Percentiles rank a stretch among this genome's conserved stretches.
These are phyloP conservation scores for Eutypella sp. DNA, from an alignment of 2,329 filamentous ascomycete species.

Conservation along the genomic window DNA sequence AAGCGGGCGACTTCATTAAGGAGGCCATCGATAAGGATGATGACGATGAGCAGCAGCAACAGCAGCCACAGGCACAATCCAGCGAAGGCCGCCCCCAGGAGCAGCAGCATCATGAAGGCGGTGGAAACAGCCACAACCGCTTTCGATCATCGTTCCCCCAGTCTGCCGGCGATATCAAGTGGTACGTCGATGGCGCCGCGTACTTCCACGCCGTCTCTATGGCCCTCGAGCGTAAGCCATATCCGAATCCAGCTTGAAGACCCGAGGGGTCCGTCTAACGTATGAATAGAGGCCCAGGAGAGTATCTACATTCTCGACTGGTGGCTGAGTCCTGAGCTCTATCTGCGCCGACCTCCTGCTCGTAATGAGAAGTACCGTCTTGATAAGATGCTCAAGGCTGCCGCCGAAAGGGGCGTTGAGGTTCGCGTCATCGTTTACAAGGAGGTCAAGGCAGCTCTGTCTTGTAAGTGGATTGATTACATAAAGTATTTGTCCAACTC, in stretches of 20 bases:
- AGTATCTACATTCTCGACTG: constrained; percentile 83
- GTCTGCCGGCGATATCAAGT: constrained; percentile 72
- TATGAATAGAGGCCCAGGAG: constrained; percentile 56
- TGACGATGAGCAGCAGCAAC: constrained; percentile 6
- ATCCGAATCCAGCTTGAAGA: neutral
- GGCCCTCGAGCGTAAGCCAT: constrained; percentile 59
- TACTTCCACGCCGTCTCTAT: constrained; percentile 83
- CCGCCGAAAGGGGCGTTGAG: constrained; percentile 77
- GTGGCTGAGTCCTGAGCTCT: constrained; percentile 88
- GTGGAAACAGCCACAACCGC: constrained; percentile 43
- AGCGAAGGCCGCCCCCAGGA: constrained; percentile 1
- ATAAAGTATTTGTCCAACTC: too few relatives aligned
- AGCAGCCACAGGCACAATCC: neutral
- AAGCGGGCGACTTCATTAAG: constrained; percentile 38
- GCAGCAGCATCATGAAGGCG: too few relatives aligned
- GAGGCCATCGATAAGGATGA: constrained; percentile 35
- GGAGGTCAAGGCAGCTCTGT: constrained; percentile 77
- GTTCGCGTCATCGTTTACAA: constrained; percentile 90
- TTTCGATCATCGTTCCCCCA: constrained; percentile 69
- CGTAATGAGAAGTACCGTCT: constrained; percentile 79
- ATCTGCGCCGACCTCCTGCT: constrained; percentile 75
- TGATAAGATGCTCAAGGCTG: constrained; percentile 75
- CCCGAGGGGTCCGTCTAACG: constrained; percentile 3
- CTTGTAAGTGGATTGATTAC: constrained; percentile 62
- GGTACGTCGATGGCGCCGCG: constrained; percentile 79